These are phyloP conservation scores for Tylopilus orsonianus DNA, from an alignment of 1,284 basidiomycete species.

Conservation along the genomic window DNA sequence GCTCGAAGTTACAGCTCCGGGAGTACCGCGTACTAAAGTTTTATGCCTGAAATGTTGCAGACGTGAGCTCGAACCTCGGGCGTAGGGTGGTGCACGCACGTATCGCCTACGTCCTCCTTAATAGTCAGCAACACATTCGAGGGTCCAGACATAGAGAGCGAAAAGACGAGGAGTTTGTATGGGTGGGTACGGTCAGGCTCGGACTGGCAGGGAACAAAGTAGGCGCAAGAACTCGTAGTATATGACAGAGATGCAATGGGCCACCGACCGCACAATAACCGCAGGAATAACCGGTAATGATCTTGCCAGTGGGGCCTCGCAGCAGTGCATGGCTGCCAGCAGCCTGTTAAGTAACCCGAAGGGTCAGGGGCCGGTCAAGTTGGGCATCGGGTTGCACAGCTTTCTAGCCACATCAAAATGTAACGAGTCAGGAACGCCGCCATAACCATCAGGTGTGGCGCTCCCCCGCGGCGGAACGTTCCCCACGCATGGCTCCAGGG, in stretches of 20 bases:
- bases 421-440: too few species aligned
- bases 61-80: background rate
- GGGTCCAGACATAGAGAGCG: constrained; percentile 4
- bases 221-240: background rate
- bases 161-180: background rate
- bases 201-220: background rate
- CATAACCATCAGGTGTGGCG: too few species aligned
- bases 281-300: background rate
- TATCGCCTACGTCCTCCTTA: background rate
- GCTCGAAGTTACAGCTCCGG: background rate
- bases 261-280: background rate
- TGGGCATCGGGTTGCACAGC: too few species aligned
- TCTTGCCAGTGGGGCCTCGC: background rate
- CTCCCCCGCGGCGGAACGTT: too few species aligned
- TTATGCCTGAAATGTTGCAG: constrained; percentile 4
- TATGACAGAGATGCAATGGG: constrained; percentile 3
- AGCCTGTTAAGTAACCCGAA: too few species aligned
- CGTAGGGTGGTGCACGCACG: constrained; percentile 6
- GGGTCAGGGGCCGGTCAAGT: too few species aligned
- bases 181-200: too few species aligned
- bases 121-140: background rate
- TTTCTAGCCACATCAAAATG: background rate
- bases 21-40: constrained; percentile 17
- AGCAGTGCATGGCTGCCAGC: background rate
- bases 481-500: too few species aligned